Evolutionary conservation across 2,329 filamentous ascomycete genomes (phyloP), one percentile per base, ranked within the genome.

Genomic region (Xylariaceae sp.): DNA sequence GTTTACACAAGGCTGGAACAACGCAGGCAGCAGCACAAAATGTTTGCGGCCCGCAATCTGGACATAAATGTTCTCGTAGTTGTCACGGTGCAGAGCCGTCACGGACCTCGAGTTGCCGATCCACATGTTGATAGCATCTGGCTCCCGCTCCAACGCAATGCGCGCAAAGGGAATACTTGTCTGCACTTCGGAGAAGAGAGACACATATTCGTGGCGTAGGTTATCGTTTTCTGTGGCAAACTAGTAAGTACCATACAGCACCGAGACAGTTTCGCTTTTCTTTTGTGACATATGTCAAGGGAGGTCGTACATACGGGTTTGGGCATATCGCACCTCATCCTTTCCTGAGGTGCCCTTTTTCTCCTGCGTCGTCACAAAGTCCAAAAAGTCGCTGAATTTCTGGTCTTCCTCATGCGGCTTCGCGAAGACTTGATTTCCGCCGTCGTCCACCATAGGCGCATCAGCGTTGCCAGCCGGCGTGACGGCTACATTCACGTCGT

Each of bases 21-120:
- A 68, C 0, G 89, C 84, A n/a, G 89, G 86, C 1, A 94, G 70
- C 1, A 94, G 74, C 0, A 85, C 79, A 60, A 94, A 94, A 60
- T 88, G 83, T 66, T 94, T 94, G 50, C 73, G 72, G 0, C 89
- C 90, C 1, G 83, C 68, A 13, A 93, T 69, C 63, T 93, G 89
- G 1, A 90, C 86, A 67, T 92, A 94, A 0, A 94, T 78, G 66
- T 94, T 94, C 68, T 94, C 89, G 68, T 92, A 93, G 62, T 88
- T 88, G 71, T 94, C 90, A 63, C 87, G 88, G 71, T 94, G 90
- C 48, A 92, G 69, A 0, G 87, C 85, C 0, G 89, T 92, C 1
- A 81, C 76, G 22, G 84, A 88, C 36, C 75, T 75, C 1, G 82
- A 82, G 70, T 89, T 88, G 48, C 89, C 89, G 45, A 94, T 83